Conservation (phyloP, 306 rosid genomes). For the Vicia villosa region DNA sequence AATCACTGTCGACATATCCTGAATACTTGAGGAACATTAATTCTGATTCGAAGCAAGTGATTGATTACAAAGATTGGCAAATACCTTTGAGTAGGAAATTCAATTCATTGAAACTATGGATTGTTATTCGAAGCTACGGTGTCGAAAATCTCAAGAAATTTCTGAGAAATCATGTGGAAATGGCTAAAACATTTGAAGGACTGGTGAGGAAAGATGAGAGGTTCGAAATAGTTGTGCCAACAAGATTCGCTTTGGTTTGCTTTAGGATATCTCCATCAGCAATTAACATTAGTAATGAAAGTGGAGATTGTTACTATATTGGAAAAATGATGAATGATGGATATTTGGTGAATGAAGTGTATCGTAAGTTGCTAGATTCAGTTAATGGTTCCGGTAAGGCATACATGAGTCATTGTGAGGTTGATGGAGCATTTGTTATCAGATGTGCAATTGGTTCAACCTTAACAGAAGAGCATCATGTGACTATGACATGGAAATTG, state of each 20-base stretch:
- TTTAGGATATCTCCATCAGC: slow-evolving; percentile 50
- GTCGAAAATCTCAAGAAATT: slow-evolving; percentile 51
- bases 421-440: slow-evolving; percentile 40
- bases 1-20: slow-evolving; percentile 48
- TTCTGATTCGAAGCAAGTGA: slow-evolving; percentile 53
- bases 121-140: slow-evolving; percentile 61
- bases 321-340: slow-evolving; percentile 26
- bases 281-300: background rate
- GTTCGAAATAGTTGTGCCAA: slow-evolving; percentile 54
- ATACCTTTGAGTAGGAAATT: slow-evolving; percentile 57
- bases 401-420: slow-evolving; percentile 52
- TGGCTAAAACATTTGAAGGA: slow-evolving; percentile 56
- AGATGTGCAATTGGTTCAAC: slow-evolving; percentile 56
- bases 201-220: slow-evolving; percentile 50
- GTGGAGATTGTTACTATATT: background rate
- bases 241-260: slow-evolving; percentile 51
- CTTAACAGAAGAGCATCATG: slow-evolving; percentile 49
- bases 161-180: slow-evolving; percentile 49
- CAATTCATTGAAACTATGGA: slow-evolving; percentile 52
- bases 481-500: too few species aligned
- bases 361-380: slow-evolving; percentile 42
- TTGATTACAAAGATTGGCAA: slow-evolving; percentile 71
- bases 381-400: slow-evolving; percentile 46
- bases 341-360: slow-evolving; percentile 31
- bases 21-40: slow-evolving; percentile 50